Percentiles rank a stretch among this genome's conserved stretches.
Conservation (phyloP, 768 basidiomycete genomes). For the Rhizopogon roseolus region DNA sequence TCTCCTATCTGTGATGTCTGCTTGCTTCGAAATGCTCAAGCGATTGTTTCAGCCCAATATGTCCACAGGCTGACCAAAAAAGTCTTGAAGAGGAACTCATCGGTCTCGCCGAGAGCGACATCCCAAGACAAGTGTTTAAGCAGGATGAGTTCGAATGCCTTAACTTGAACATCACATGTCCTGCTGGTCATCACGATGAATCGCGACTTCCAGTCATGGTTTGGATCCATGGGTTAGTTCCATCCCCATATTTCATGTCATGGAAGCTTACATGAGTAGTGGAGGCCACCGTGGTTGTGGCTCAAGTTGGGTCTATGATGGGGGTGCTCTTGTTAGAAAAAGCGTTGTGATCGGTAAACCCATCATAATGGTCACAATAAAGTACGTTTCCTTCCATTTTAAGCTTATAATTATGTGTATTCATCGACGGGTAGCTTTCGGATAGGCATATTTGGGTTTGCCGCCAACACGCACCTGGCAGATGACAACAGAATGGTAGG, state of each 20-base stretch:
- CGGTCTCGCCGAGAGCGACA: constrained; percentile 46
- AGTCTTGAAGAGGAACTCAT: constrained; percentile 59
- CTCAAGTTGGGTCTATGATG: constrained; percentile 75
- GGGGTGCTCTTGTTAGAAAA: constrained; percentile 64
- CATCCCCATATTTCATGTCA: constrained; percentile 4
- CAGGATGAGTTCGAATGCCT: constrained; percentile 79
- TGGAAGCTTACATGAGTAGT: constrained; percentile 32
- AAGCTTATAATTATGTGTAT: not conserved
- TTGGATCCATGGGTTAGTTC: constrained; percentile 78
- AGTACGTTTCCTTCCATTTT: constrained; percentile 43
- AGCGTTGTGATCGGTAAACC: constrained; percentile 61
- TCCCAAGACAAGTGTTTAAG: constrained; percentile 49
- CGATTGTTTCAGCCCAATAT: constrained; percentile 53
- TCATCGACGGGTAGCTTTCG: constrained; percentile 50
- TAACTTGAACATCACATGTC: constrained; percentile 77
- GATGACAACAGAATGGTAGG: constrained; percentile 64
- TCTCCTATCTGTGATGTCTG: constrained; percentile 7
- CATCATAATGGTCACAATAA: constrained; percentile 67
- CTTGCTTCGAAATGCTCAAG: constrained; percentile 1
- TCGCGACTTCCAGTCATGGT: constrained; percentile 73
- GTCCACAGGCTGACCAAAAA: constrained; percentile 54
- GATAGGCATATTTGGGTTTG: constrained; percentile 71
- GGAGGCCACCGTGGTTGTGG: constrained; percentile 72
- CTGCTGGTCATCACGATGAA: constrained; percentile 45
- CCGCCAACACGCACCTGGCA: constrained; percentile 57